Base-by-base conservation (phyloP, 495 filamentous ascomycete species). In the Penicillium paxilli region DNA sequence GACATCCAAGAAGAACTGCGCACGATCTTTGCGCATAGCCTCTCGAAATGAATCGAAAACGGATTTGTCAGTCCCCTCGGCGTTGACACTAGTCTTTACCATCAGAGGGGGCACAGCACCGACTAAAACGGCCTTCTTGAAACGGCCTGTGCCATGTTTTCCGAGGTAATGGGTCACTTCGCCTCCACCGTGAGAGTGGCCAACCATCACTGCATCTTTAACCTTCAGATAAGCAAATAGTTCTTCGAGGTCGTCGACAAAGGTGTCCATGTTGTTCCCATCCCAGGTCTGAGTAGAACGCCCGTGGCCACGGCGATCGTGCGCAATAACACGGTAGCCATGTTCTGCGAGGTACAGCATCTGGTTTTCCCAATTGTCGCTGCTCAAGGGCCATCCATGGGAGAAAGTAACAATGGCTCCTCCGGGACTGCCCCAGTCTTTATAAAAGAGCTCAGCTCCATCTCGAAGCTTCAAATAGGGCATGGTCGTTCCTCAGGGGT, bases 251-350 rank as follows among this genome's bases (percentile, higher is more conserved):
- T 76, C 71, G 33, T 73, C 67, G 45, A 68, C 65, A 44, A 62
- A 74, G 20, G 51, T 66, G 33, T 74, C 66, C 62, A 73, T 71
- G 51, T 74, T 66, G 51, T 70, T 67, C 23, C 69, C 69, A 0
- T 62, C 32, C 71, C 73, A 77, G n/a, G 69, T 69, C 49, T 77
- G 71, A 9, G 55, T 57, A 5, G 70, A 73, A 20, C 70, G 70
- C 2, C 73, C 72, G 42, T 77, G 73, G 28, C 72, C 72, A 19
- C 71, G 73, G 21, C 69, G 66, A 45, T 77, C 72, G 54, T 75
- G 73, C 4, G 73, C 72, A 30, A 75, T 69, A 23, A 68, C 66
- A 35, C 70, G 73, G 51, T 68, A 75, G 21, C 73, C 71, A 2
- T 66, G 58, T 19, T 59, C 54, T 21, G 63, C 71, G 1, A 77